Evolutionary conservation across 768 basidiomycete genomes (phyloP).

Genomic region (Auricularia heimuer): DNA sequence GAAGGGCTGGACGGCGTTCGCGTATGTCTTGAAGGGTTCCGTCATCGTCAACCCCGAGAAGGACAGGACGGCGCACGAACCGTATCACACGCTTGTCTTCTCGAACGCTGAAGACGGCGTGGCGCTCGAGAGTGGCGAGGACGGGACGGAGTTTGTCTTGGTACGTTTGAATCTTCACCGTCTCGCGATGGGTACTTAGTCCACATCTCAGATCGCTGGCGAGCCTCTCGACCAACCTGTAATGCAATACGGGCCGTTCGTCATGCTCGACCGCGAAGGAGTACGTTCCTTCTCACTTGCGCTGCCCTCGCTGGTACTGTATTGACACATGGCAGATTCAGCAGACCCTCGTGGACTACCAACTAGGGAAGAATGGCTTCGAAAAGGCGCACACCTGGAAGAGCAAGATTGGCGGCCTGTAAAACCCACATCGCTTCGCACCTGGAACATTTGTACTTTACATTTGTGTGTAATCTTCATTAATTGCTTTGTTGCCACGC

Average conservation of each 20-base stretch:
- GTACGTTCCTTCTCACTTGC: slow-evolving; percentile 12
- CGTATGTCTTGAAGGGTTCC: slow-evolving; percentile 66
- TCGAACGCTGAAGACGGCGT: slow-evolving; percentile 63
- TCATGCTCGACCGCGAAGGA: slow-evolving; percentile 69
- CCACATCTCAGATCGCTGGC: slow-evolving; percentile 51
- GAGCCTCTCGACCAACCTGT: slow-evolving; percentile 86
- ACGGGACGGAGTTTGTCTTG: slow-evolving; percentile 66
- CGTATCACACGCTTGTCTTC: slow-evolving; percentile 78
- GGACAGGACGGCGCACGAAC: slow-evolving; percentile 34
- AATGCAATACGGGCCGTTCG: slow-evolving; percentile 80
- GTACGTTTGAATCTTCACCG: slow-evolving; percentile 24
- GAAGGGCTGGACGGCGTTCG: slow-evolving; percentile 81
- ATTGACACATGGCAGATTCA: slow-evolving; percentile 24
- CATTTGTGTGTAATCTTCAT: no score
- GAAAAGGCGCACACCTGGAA: slow-evolving; percentile 84
- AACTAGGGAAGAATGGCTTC: slow-evolving; percentile 73
- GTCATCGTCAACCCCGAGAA: slow-evolving; percentile 44
- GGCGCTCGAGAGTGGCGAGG: slow-evolving; percentile 43
- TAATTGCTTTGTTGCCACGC: no score
- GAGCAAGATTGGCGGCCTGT: slow-evolving; percentile 53
- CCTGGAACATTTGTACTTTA: no score
- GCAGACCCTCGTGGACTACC: slow-evolving; percentile 24
- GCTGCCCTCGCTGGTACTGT: slow-evolving; percentile 8
- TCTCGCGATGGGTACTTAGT: slow-evolving; percentile 3
- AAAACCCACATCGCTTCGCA: no score